phyloP scores from a whole-genome alignment of 305 asterid species.

The Rubia peregrina region DNA sequence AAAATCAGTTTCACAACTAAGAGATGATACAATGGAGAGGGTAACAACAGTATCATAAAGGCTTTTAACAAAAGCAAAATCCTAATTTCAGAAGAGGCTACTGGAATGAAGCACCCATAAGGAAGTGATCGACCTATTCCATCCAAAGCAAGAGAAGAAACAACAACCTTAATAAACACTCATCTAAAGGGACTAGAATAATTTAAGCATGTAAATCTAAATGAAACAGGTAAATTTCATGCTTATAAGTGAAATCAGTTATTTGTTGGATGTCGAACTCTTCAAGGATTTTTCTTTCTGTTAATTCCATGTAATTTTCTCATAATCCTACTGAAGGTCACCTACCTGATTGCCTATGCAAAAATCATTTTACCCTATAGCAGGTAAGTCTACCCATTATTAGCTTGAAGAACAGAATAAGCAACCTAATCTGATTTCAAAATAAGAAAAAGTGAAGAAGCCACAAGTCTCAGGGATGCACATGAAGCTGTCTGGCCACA shows the following conservation, averaged over 20 bases:
- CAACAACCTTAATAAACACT: not conserved
- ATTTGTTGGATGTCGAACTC: not conserved
- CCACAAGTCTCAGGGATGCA: slow-evolving; percentile 7
- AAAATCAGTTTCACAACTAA: not conserved
- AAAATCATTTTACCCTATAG: not conserved
- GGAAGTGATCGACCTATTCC: not conserved
- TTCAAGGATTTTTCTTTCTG: no score
- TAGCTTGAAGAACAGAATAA: not conserved
- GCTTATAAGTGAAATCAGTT: not conserved
- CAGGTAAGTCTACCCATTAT: no score
- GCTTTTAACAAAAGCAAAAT: not conserved
- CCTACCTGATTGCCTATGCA: not conserved
- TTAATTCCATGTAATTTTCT: not conserved
- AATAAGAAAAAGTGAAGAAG: not conserved
- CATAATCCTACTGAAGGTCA: not conserved
- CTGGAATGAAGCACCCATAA: not conserved
- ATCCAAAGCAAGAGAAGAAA: not conserved
- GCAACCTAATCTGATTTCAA: not conserved
- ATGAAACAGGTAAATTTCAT: not conserved
- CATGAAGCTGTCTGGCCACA: slow-evolving; percentile 78
- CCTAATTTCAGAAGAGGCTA: not conserved
- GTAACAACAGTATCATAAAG: not conserved
- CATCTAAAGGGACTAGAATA: not conserved
- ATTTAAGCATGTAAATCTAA: not conserved
- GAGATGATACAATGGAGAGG: not conserved